phyloP scores from a whole-genome alignment of 2,329 filamentous ascomycete species.

The Aspergillus sp. region DNA sequence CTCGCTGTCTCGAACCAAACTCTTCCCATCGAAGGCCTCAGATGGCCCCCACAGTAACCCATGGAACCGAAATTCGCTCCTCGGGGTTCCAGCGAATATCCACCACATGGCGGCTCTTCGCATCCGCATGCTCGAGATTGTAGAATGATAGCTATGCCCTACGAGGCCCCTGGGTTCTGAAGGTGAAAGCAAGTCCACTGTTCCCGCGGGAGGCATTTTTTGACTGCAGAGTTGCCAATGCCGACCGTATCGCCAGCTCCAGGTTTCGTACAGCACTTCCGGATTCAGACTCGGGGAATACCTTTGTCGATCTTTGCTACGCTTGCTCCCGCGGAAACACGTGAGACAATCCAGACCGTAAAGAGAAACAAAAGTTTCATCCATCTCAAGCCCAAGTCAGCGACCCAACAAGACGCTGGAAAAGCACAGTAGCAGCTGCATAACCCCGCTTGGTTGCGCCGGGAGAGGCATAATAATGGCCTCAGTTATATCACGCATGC shows the following conservation, averaged over 20 bases:
- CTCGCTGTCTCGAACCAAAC: constrained; percentile 7
- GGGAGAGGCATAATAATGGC: not conserved
- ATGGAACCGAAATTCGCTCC: constrained; percentile 1
- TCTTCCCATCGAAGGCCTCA: not conserved
- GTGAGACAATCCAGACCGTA: constrained; percentile 4
- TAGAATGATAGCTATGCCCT: no score
- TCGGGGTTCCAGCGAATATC: not conserved
- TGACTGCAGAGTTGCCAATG: not conserved
- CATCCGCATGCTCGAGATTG: no score
- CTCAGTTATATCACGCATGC: constrained; percentile 9
- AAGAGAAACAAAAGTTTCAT: not conserved
- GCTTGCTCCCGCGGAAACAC: constrained; percentile 1
- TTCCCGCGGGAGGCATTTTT: no score
- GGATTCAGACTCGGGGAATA: constrained; percentile 2
- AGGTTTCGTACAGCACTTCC: not conserved
- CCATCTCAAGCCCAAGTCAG: not conserved
- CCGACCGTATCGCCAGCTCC: not conserved
- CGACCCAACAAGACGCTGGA: not conserved
- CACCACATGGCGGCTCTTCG: not conserved
- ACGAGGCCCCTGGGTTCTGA: no score
- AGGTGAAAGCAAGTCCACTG: no score
- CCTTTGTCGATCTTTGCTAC: constrained; percentile 2
- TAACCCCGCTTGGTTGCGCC: not conserved
- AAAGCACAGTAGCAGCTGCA: not conserved
- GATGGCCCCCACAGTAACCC: constrained; percentile 5